Conservation (phyloP, 129 eudicot species). For the Flaveria trinervia region DNA sequence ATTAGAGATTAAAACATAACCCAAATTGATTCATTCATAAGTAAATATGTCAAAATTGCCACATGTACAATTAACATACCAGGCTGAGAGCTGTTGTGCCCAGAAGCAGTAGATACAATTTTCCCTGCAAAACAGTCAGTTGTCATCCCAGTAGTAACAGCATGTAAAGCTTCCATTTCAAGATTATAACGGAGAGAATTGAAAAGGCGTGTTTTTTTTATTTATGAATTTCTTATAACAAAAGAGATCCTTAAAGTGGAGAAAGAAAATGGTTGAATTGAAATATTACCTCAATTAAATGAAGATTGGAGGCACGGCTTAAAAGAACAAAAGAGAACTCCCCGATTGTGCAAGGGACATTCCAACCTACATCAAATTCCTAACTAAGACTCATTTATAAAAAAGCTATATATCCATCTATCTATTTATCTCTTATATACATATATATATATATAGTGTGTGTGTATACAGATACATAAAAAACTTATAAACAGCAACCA, state of each 20-base stretch:
- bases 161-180: background rate
- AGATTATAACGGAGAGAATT: background rate
- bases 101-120: constrained; percentile 79
- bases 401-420: background rate
- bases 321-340: constrained; percentile 89
- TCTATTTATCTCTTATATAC: background rate
- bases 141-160: background rate
- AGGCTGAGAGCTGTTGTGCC: constrained; percentile 93
- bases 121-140: constrained; percentile 53
- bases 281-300: constrained; percentile 76
- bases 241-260: background rate
- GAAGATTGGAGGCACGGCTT: constrained; percentile 94
- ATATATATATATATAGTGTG: too few species aligned
- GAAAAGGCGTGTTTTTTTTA: background rate
- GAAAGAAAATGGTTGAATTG: background rate
- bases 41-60: background rate
- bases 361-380: constrained; percentile 61
- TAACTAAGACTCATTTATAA: constrained; percentile 15
- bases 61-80: constrained; percentile 38
- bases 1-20: background rate
- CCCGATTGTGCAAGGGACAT: constrained; percentile 98
- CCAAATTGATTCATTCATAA: background rate
- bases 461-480: background rate
- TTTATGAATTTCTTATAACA: background rate
- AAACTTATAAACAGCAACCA: background rate